phyloP scores from a whole-genome alignment of 495 filamentous ascomycete species.

The Penicillium chermesinum region DNA sequence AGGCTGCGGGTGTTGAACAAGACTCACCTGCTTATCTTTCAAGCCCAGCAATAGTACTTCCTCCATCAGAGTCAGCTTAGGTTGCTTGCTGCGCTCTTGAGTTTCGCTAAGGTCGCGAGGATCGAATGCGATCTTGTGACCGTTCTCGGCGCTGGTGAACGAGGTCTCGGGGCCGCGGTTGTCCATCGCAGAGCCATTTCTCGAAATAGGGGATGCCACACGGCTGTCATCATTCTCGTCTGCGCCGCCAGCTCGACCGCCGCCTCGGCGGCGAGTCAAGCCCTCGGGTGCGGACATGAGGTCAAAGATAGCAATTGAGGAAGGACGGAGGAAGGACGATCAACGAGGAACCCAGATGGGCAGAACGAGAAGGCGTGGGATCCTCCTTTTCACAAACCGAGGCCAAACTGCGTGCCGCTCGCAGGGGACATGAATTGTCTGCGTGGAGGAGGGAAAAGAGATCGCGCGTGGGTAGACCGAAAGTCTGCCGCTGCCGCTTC shows the following conservation, averaged over 20 bases:
- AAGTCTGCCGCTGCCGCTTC: slow-evolving; percentile 24
- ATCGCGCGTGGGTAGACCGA: slow-evolving; percentile 23
- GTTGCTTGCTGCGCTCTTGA: slow-evolving; percentile 93
- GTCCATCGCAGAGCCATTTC: slow-evolving; percentile 55
- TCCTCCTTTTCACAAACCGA: slow-evolving; percentile 4
- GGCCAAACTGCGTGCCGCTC: slow-evolving; percentile 27
- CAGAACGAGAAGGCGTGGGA: slow-evolving; percentile 1
- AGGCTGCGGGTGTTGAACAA: neutral
- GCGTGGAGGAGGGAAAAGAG: slow-evolving; percentile 17
- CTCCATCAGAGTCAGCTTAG: slow-evolving; percentile 97
- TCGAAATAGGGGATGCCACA: slow-evolving; percentile 63
- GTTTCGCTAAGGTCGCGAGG: slow-evolving; percentile 96
- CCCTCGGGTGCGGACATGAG: slow-evolving; percentile 64
- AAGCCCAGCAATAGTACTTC: slow-evolving; percentile 90
- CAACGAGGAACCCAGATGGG: slow-evolving; percentile 4
- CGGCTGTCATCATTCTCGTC: slow-evolving; percentile 60
- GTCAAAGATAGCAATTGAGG: slow-evolving; percentile 21
- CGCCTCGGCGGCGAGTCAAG: slow-evolving; percentile 72
- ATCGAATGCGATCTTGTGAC: slow-evolving; percentile 98
- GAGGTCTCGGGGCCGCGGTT: slow-evolving; percentile 74
- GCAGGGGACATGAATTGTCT: slow-evolving; percentile 21
- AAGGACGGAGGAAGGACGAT: slow-evolving; percentile 3
- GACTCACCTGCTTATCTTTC: slow-evolving; percentile 92
- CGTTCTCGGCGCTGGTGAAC: slow-evolving; percentile 90
- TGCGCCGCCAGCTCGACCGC: slow-evolving; percentile 52